phyloP scores from a whole-genome alignment of 371 early-diverging fungal genomes.

The Apophysomyces variabilis region DNA sequence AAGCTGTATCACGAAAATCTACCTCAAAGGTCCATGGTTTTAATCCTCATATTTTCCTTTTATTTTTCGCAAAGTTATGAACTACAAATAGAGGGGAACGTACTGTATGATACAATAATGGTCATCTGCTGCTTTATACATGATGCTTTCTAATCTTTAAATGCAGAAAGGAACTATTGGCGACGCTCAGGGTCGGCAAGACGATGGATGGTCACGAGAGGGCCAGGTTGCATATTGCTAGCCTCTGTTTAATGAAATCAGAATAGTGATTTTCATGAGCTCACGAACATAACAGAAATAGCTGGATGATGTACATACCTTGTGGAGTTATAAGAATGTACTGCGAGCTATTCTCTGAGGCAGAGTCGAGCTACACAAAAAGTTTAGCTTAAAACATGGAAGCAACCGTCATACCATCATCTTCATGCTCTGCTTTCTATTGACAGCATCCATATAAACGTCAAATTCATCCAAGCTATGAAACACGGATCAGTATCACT shows the following conservation, averaged over 20 bases:
- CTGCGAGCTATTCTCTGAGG: conserved; percentile 78
- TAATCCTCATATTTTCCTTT: too few relatives aligned
- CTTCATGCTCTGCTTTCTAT: conserved; percentile 85
- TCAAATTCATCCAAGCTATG: conserved; percentile 98
- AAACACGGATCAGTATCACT: too few relatives aligned
- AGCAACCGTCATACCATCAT: conserved; percentile 64
- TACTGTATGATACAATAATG: too few relatives aligned
- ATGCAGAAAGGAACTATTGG: neutral
- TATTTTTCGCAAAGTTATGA: too few relatives aligned
- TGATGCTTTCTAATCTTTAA: too few relatives aligned
- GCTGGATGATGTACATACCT: conserved; percentile 32
- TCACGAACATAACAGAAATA: neutral
- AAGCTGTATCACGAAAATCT: too few relatives aligned
- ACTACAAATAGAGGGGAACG: too few relatives aligned
- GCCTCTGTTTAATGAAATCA: conserved; percentile 35
- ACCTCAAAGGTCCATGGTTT: too few relatives aligned
- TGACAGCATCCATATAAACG: conserved; percentile 99
- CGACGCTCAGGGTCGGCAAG: conserved; percentile 75
- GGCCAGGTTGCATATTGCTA: conserved; percentile 62
- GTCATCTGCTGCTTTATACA: too few relatives aligned
- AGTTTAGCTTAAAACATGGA: neutral
- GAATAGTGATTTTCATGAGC: neutral
- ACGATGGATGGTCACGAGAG: conserved; percentile 72
- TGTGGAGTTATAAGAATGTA: conserved; percentile 97
- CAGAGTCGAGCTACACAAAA: conserved; percentile 67